Conservation (phyloP, 2,329 filamentous ascomycete species). For the Colletotrichum sp. region DNA sequence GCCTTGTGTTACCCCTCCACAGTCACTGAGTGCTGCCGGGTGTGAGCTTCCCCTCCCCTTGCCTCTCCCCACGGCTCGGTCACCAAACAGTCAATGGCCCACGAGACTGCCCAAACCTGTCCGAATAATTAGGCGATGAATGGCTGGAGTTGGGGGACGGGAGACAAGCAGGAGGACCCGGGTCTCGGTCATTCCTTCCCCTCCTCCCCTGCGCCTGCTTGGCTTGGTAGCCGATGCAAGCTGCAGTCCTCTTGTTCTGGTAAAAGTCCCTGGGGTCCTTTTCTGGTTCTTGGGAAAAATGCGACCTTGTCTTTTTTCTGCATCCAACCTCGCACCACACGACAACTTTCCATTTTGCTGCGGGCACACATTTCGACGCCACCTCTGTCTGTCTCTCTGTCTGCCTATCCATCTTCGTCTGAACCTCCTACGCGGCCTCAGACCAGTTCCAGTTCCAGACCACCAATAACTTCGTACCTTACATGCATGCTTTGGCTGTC, state of each 20-base stretch:
- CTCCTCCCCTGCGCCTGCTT: background rate
- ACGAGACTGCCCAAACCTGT: background rate
- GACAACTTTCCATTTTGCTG: slow-evolving; percentile 7
- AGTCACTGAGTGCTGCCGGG: background rate
- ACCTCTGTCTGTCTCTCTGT: background rate
- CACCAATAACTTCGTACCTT: background rate
- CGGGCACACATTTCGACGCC: background rate
- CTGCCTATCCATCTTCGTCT: background rate
- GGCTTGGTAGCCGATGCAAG: background rate
- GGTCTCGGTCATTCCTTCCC: background rate
- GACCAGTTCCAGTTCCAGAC: background rate
- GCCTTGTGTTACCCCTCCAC: background rate
- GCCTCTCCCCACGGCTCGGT: slow-evolving; percentile 14
- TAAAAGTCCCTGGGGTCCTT: background rate
- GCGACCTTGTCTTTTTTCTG: background rate
- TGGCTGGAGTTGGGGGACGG: background rate
- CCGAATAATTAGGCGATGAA: background rate
- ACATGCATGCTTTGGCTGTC: background rate
- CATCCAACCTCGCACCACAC: slow-evolving; percentile 1
- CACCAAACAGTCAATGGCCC: slow-evolving; percentile 11
- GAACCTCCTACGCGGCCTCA: background rate
- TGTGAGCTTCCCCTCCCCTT: background rate
- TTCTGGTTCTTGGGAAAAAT: background rate
- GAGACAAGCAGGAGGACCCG: background rate
- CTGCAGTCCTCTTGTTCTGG: background rate